Conservation (phyloP, 2,329 filamentous ascomycete genomes). For the Metarhizium sp. region DNA sequence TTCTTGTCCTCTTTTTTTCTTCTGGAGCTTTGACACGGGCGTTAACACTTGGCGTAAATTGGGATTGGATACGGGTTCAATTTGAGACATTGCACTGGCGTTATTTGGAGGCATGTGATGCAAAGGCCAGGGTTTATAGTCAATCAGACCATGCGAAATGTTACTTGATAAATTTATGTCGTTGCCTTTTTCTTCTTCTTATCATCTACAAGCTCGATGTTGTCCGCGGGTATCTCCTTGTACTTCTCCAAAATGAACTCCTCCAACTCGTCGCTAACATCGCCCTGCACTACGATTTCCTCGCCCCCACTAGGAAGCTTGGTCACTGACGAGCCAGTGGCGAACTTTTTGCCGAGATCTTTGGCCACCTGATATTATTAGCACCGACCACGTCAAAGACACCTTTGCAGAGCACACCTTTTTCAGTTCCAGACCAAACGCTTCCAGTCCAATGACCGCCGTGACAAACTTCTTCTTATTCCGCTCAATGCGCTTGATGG, state of each 20-base stretch:
- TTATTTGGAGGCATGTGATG: background rate
- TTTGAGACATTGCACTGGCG: background rate
- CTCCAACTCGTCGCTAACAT: slow-evolving; percentile 88
- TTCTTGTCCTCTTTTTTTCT: background rate
- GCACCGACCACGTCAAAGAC: background rate
- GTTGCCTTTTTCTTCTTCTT: slow-evolving; percentile 68
- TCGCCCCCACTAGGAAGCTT: slow-evolving; percentile 80
- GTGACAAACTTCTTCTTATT: slow-evolving; percentile 98
- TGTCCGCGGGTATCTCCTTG: slow-evolving; percentile 84
- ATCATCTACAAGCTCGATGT: slow-evolving; percentile 89
- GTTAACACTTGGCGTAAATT: slow-evolving; percentile 2
- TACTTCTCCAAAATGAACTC: slow-evolving; percentile 88
- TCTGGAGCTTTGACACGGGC: background rate
- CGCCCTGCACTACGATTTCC: slow-evolving; percentile 96
- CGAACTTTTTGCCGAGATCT: slow-evolving; percentile 98
- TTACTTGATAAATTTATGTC: background rate
- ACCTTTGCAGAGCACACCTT: slow-evolving; percentile 40
- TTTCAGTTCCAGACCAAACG: slow-evolving; percentile 86
- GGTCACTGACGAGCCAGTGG: slow-evolving; percentile 85
- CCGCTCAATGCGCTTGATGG: slow-evolving; percentile 93
- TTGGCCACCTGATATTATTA: slow-evolving; percentile 56
- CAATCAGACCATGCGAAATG: slow-evolving; percentile 1
- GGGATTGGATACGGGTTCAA: background rate
- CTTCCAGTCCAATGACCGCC: slow-evolving; percentile 80
- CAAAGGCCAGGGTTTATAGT: background rate